Evolutionary conservation across 768 basidiomycete genomes (phyloP), one percentile per base, ranked within the genome.

Genomic region (Kwoniella dendrophila): DNA sequence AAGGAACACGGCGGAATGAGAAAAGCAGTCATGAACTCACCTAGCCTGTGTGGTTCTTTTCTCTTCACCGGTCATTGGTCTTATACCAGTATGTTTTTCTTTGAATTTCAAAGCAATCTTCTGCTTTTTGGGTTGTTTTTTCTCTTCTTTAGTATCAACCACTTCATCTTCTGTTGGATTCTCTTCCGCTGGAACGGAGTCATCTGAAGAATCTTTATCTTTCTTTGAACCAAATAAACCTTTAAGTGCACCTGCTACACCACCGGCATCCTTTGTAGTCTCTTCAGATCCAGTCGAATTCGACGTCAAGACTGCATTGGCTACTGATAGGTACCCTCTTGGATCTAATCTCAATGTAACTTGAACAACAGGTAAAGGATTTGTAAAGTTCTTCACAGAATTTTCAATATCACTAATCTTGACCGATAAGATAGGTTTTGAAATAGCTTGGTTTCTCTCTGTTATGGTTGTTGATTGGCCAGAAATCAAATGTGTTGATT

Each of bases 321-420:
- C 84, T 34, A 92, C 86, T 2, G 87, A 86, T 4, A 91, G 82
- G 71, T 97, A 88, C 6, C 93, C 92, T 51, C 90, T 90, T 53
- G 93, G 90, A 38, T 90, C 90, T 40, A 97, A 82, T 27, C 85
- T 81, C 52, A 97, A 80, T 0, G 90, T 91, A 18, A 91, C 87
- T 78, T 92, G 93, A 71, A 98, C 83, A 14, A 92, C 85, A 2
- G 92, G 90, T 70, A 90, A 90, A 1, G 85, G 84, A 48, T 89
- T 88, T 14, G 92, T 94, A 50, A 97, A 83, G 77, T 94, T 96
- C 32, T 80, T 84, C 22, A 93, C 79, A 2, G 91, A 92, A 64
- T 89, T 86, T 2, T 83, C 80, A 49, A 98, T 85, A 33, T 89
- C 90, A 27, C 75, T 78, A 60, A 97, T 83, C 18, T 88, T 84